phyloP scores from a whole-genome alignment of 176 grass and related monocot genomes.

The Musa itinerans region DNA sequence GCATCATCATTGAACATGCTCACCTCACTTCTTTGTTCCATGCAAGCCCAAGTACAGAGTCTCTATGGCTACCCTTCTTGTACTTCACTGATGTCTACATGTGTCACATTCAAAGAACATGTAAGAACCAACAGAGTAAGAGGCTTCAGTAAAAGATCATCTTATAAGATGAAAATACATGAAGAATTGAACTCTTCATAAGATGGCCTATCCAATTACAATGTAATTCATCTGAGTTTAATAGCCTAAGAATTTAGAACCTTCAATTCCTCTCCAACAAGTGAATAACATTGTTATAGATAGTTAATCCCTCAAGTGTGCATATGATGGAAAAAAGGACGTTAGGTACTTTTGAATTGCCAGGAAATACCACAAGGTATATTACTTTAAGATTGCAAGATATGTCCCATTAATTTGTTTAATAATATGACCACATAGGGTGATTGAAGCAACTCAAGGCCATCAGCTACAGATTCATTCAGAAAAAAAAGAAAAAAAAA shows the following conservation, averaged over 20 bases:
- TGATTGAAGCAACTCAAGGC: not conserved
- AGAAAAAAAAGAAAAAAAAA: not conserved
- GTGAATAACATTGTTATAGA: not conserved
- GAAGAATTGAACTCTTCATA: not conserved
- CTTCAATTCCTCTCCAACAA: not conserved
- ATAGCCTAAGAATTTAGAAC: not conserved
- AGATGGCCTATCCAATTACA: not conserved
- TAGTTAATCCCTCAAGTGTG: not conserved
- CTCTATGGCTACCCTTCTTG: slow-evolving; percentile 71
- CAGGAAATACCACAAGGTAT: not conserved
- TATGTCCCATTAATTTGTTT: not conserved
- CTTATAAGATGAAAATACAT: not conserved
- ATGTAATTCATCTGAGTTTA: not conserved
- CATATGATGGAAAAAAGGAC: not conserved
- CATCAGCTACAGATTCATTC: not conserved
- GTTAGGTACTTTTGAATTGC: not conserved
- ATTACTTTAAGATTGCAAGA: not conserved
- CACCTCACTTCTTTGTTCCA: slow-evolving; percentile 96
- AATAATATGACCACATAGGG: not conserved
- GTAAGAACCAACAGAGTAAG: not conserved
- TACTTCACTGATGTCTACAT: slow-evolving; percentile 32
- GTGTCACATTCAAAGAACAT: not conserved
- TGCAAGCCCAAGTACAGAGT: slow-evolving; percentile 85
- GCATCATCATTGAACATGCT: slow-evolving; percentile 12
- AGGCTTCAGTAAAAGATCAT: not conserved